phyloP scores from a whole-genome alignment of 2,329 filamentous ascomycete genomes.

The Fusarium poae region DNA sequence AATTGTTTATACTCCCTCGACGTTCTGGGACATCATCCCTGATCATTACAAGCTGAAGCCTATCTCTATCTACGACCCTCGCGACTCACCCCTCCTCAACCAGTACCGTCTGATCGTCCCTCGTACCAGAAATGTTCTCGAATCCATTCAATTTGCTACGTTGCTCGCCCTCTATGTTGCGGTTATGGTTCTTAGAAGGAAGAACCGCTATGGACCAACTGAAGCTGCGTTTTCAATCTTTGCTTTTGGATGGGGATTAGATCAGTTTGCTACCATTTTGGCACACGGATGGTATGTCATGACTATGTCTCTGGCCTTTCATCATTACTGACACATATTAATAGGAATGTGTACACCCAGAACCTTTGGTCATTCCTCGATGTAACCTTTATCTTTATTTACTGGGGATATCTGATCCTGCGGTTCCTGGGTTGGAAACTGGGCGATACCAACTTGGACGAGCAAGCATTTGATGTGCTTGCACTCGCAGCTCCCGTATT shows the following conservation, averaged over 20 bases:
- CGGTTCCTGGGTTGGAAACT: slow-evolving; percentile 73
- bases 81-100: slow-evolving; percentile 80
- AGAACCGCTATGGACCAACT: slow-evolving; percentile 65
- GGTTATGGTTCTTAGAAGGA: slow-evolving; percentile 77
- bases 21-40: slow-evolving; percentile 85
- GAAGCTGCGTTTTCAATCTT: slow-evolving; percentile 80
- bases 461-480: slow-evolving; percentile 82
- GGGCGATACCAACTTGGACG: slow-evolving; percentile 62
- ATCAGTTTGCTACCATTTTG: slow-evolving; percentile 81
- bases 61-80: slow-evolving; percentile 83
- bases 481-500: slow-evolving; percentile 83
- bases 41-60: slow-evolving; percentile 88
- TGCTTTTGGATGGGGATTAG: slow-evolving; percentile 81
- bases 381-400: slow-evolving; percentile 80
- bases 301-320: neutral
- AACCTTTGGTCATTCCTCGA: slow-evolving; percentile 92
- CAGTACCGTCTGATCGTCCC: slow-evolving; percentile 89
- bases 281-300: slow-evolving; percentile 73
- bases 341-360: slow-evolving; percentile 84
- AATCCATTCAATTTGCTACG: slow-evolving; percentile 79
- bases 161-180: slow-evolving; percentile 77
- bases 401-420: slow-evolving; percentile 74
- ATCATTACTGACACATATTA: slow-evolving; percentile 11
- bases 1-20: slow-evolving; percentile 84
- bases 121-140: slow-evolving; percentile 79